Evolutionary conservation across 2,329 filamentous ascomycete genomes (phyloP).

Genomic region (Cercospora janseana): DNA sequence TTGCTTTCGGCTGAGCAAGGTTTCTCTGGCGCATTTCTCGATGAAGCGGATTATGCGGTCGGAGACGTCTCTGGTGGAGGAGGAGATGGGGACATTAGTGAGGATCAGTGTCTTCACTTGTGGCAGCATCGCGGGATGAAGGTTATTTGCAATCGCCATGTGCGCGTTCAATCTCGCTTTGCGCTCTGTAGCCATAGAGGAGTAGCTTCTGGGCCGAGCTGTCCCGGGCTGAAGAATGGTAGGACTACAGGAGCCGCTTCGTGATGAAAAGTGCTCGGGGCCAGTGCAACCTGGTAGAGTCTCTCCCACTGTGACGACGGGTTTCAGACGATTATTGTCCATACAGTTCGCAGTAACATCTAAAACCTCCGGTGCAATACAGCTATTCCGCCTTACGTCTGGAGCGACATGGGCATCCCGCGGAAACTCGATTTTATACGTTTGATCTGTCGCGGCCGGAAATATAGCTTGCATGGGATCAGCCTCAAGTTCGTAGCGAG

Average conservation of each 20-base stretch:
- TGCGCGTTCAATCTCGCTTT: slow-evolving; percentile 32
- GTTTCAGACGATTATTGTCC: slow-evolving; percentile 22
- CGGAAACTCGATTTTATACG: slow-evolving; percentile 11
- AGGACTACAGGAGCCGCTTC: slow-evolving; percentile 7
- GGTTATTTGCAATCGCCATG: slow-evolving; percentile 26
- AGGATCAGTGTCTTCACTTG: slow-evolving; percentile 56
- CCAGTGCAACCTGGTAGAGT: slow-evolving; percentile 13
- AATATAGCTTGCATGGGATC: slow-evolving; percentile 39
- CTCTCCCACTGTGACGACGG: slow-evolving; percentile 26
- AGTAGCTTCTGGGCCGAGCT: slow-evolving; percentile 32
- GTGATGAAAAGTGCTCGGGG: slow-evolving; percentile 7
- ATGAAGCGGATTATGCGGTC: slow-evolving; percentile 55
- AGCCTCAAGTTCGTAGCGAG: slow-evolving; percentile 39
- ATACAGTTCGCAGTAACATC: slow-evolving; percentile 25
- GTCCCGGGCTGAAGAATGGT: slow-evolving; percentile 12
- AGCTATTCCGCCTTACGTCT: slow-evolving; percentile 42
- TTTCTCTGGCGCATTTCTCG: slow-evolving; percentile 56
- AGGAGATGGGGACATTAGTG: slow-evolving; percentile 52
- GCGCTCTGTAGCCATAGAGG: slow-evolving; percentile 33
- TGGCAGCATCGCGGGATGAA: slow-evolving; percentile 57
- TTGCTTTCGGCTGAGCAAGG: slow-evolving; percentile 52
- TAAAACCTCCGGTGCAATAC: slow-evolving; percentile 49
- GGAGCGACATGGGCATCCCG: slow-evolving; percentile 7
- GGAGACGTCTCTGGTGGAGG: slow-evolving; percentile 39
- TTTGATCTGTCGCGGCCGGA: slow-evolving; percentile 39